Percentiles rank a stretch among this genome's conserved stretches.
Conservation (phyloP, 257 asterid genomes). For the Fraxinus americana region DNA sequence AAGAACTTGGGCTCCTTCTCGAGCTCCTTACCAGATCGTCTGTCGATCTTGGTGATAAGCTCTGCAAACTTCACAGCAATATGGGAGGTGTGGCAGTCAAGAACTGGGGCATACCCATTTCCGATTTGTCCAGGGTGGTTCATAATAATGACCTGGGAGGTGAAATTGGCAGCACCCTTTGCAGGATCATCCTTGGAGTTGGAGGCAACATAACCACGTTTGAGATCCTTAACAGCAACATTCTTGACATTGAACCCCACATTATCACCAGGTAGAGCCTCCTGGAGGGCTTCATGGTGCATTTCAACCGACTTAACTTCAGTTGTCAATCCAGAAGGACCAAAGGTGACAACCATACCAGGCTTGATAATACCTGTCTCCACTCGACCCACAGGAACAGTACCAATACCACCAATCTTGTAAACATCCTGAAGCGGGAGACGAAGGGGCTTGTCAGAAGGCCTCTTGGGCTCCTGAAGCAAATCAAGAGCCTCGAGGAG, state of each 20-base stretch:
- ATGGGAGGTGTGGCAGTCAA: conserved; percentile 30
- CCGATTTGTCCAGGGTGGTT: conserved; percentile 32
- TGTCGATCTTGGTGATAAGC: conserved; percentile 3
- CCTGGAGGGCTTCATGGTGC: conserved; percentile 30
- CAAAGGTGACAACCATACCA: conserved; percentile 28
- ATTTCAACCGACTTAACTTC: conserved; percentile 31
- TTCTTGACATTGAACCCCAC: conserved; percentile 30
- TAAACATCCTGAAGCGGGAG: conserved; percentile 32
- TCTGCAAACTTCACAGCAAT: conserved; percentile 26
- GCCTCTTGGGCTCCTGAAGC: conserved; percentile 29
- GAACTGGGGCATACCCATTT: conserved; percentile 29
- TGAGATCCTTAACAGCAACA: conserved; percentile 57
- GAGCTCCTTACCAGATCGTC: conserved; percentile 2
- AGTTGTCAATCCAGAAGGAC: conserved; percentile 28
- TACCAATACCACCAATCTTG: conserved; percentile 34
- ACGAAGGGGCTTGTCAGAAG: conserved; percentile 32
- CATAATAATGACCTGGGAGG: conserved; percentile 32
- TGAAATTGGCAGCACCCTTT: conserved; percentile 30
- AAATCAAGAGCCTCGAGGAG: conserved; percentile 27
- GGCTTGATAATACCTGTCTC: conserved; percentile 30
- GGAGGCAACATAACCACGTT: conserved; percentile 80
- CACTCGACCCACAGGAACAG: conserved; percentile 32
- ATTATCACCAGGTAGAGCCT: conserved; percentile 31
- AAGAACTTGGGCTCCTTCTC: conserved; percentile 32
- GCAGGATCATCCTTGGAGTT: conserved; percentile 83